Evolutionary conservation across 495 filamentous ascomycete genomes (phyloP).

Genomic region (Usnea hakonensis): DNA sequence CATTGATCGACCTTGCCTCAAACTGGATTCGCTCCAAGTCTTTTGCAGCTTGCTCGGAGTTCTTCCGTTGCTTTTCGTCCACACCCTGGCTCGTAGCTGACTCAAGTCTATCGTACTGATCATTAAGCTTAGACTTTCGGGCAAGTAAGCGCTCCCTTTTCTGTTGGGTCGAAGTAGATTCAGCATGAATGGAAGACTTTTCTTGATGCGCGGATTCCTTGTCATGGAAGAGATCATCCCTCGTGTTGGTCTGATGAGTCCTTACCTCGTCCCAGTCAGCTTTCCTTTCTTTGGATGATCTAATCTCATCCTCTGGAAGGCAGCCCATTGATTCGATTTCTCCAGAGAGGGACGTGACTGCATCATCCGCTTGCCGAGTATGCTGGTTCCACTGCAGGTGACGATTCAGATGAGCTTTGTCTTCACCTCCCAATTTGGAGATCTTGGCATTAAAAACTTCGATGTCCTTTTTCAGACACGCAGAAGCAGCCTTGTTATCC

Average conservation of each 20-base stretch:
- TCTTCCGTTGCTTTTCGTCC: slow-evolving; percentile 64
- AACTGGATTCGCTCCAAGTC: slow-evolving; percentile 55
- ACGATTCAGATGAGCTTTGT: slow-evolving; percentile 76
- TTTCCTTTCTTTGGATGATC: slow-evolving; percentile 54
- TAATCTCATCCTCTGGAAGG: slow-evolving; percentile 59
- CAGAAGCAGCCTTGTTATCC: slow-evolving; percentile 66
- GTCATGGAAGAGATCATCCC: slow-evolving; percentile 51
- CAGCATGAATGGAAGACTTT: slow-evolving; percentile 54
- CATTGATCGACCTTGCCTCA: slow-evolving; percentile 43
- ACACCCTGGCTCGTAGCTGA: slow-evolving; percentile 68
- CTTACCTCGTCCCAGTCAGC: slow-evolving; percentile 55
- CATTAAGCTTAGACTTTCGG: slow-evolving; percentile 66
- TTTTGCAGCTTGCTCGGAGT: slow-evolving; percentile 57
- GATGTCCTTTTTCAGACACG: slow-evolving; percentile 68
- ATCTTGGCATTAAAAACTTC: slow-evolving; percentile 62
- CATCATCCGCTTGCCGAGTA: slow-evolving; percentile 76
- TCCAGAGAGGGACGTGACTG: slow-evolving; percentile 49
- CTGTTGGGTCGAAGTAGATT: slow-evolving; percentile 57
- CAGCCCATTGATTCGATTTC: slow-evolving; percentile 61
- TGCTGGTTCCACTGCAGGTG: slow-evolving; percentile 68
- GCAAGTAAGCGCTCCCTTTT: slow-evolving; percentile 71
- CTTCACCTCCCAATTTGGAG: slow-evolving; percentile 65
- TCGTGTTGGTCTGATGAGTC: slow-evolving; percentile 51
- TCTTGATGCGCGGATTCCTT: slow-evolving; percentile 59
- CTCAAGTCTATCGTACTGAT: slow-evolving; percentile 69